phyloP scores from a whole-genome alignment of 352 stramenopile genomes.

The Phytophthora crassamura region DNA sequence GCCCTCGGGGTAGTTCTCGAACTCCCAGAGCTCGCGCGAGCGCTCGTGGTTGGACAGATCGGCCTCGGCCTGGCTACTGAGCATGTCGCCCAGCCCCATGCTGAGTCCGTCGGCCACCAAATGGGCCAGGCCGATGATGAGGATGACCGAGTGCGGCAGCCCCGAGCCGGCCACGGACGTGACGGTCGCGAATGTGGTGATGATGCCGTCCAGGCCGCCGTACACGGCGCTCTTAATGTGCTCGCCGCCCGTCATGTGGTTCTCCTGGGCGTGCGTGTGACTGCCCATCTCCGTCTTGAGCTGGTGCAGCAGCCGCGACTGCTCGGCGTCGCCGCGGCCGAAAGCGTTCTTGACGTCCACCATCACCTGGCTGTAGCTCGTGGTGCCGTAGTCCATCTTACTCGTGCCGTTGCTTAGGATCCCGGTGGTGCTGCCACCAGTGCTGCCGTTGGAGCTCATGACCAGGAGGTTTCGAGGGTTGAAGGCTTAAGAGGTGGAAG shows the following conservation, averaged over 20 bases:
- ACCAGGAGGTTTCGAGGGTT: not conserved
- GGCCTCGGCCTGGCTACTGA: conserved; percentile 93
- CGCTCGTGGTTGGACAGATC: conserved; percentile 95
- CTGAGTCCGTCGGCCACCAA: conserved; percentile 95
- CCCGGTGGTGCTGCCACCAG: conserved; percentile 16
- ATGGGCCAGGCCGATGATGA: conserved; percentile 96
- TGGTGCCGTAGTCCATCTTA: conserved; percentile 59
- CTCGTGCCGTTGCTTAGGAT: conserved; percentile 34
- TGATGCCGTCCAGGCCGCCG: conserved; percentile 96
- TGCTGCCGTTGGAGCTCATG: conserved; percentile 38
- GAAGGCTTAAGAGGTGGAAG: not conserved
- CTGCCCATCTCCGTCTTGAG: conserved; percentile 67
- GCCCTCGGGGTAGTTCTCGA: conserved; percentile 96
- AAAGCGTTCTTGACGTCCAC: conserved; percentile 66
- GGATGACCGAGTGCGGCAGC: conserved; percentile 89
- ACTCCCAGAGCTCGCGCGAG: conserved; percentile 93
- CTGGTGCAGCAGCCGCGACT: conserved; percentile 71
- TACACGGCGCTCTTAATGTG: conserved; percentile 93
- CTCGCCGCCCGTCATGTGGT: conserved; percentile 72
- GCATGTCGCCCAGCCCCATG: conserved; percentile 96
- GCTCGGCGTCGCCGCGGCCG: conserved; percentile 50
- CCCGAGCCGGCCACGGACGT: conserved; percentile 92
- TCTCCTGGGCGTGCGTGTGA: conserved; percentile 72
- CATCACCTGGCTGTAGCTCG: conserved; percentile 48
- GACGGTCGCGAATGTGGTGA: conserved; percentile 96